Percentiles rank a stretch among this genome's conserved stretches.
phyloP scores from a whole-genome alignment of 2,329 filamentous ascomycete genomes.

The Apiospora sp. region DNA sequence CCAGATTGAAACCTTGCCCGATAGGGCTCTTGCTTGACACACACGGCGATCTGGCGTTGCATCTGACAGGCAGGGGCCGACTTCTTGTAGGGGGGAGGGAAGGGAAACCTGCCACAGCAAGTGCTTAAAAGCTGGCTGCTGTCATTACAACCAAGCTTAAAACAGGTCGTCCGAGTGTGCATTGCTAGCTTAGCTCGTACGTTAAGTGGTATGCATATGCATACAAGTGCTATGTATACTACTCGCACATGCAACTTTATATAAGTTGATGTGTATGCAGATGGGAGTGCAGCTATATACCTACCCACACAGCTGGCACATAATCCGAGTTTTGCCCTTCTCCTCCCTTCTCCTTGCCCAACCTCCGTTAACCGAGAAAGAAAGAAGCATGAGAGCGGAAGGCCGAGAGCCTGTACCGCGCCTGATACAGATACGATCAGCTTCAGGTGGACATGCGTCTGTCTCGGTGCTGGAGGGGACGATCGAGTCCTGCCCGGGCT shows the following conservation, averaged over 20 bases:
- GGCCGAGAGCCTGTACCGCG: not conserved
- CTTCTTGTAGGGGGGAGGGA: not conserved
- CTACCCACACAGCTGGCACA: not conserved
- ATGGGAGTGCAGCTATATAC: not conserved
- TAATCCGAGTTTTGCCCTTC: not conserved
- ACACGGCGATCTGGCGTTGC: constrained; percentile 9
- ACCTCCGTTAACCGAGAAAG: constrained; percentile 1
- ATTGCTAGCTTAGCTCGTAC: not conserved
- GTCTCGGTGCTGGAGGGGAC: not conserved
- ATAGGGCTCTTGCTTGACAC: constrained; percentile 1
- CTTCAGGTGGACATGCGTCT: not conserved
- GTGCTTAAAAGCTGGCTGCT: not conserved
- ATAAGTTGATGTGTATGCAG: not conserved
- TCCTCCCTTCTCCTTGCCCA: not conserved
- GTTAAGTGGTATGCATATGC: not conserved
- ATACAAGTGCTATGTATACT: not conserved
- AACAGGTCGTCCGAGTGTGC: constrained; percentile 7
- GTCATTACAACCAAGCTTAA: not conserved
- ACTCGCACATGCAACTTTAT: constrained; percentile 1
- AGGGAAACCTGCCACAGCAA: constrained; percentile 1
- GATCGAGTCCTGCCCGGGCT: not conserved
- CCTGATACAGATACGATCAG: constrained; percentile 1
- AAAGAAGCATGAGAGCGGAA: not conserved
- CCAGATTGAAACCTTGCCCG: constrained; percentile 15
- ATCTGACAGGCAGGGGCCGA: not conserved